These are phyloP conservation scores for Candida insectalens DNA, from an alignment of 805 yeast species.

Conservation along the genomic window DNA sequence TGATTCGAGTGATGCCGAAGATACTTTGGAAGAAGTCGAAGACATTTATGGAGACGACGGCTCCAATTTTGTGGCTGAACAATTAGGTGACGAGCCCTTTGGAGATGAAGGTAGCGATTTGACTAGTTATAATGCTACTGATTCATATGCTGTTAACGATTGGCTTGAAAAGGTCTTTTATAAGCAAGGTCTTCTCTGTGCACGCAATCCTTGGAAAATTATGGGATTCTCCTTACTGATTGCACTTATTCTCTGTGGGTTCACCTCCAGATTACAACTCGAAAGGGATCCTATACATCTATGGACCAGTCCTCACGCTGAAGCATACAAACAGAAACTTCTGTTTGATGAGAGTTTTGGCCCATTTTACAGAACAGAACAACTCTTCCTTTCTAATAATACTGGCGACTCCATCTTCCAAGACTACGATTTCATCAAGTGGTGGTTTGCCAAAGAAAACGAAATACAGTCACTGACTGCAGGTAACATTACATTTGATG, in stretches of 20 bases:
- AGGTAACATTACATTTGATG: constrained; percentile 33
- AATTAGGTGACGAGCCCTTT: not conserved
- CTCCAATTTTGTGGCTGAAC: not conserved
- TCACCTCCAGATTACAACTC: constrained; percentile 40
- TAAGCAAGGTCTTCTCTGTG: constrained; percentile 47
- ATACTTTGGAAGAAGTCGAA: constrained; percentile 10
- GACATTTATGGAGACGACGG: not conserved
- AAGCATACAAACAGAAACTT: constrained; percentile 55
- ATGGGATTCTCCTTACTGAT: constrained; percentile 33
- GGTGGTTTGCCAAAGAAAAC: constrained; percentile 85
- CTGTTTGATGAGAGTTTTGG: constrained; percentile 78
- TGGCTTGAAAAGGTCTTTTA: constrained; percentile 38
- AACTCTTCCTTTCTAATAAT: constrained; percentile 62
- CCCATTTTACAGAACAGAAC: constrained; percentile 85
- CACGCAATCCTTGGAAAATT: constrained; percentile 46
- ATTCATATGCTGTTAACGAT: constrained; percentile 40
- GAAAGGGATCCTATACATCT: constrained; percentile 75
- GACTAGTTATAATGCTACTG: constrained; percentile 14
- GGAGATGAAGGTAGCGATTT: constrained; percentile 4
- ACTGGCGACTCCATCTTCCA: constrained; percentile 54
- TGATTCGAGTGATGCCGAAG: constrained; percentile 24
- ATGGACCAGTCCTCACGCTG: constrained; percentile 82
- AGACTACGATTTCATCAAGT: constrained; percentile 56
- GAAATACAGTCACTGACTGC: constrained; percentile 32
- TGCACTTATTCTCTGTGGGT: constrained; percentile 39